Conservation (phyloP, 2,329 filamentous ascomycete genomes). For the Fusarium sp. region DNA sequence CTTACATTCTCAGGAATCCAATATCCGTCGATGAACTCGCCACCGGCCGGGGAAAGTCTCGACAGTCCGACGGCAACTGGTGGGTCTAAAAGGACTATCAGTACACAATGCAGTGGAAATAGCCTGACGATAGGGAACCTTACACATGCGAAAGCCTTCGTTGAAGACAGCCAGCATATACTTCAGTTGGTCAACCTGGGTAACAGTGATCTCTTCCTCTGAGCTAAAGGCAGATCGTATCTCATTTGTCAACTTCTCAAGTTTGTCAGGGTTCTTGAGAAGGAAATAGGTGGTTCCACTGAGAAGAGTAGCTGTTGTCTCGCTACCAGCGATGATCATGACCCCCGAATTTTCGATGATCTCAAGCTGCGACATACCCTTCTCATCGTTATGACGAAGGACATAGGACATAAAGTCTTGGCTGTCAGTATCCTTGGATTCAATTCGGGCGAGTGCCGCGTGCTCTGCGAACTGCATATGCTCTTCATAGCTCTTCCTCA, state of each 20-base stretch:
- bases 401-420: constrained; percentile 12
- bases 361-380: neutral
- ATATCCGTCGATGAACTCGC: constrained; percentile 3
- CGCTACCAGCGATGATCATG: neutral
- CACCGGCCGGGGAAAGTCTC: neutral
- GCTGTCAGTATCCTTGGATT: neutral
- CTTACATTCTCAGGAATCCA: neutral
- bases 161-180: neutral
- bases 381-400: constrained; percentile 7
- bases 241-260: neutral
- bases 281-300: neutral
- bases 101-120: rapidly evolving
- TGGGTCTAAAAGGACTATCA: neutral
- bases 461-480: neutral
- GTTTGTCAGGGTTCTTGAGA: neutral
- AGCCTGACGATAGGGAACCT: rapidly evolving
- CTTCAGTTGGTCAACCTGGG: neutral
- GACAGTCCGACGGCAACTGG: neutral
- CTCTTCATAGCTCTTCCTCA: neutral
- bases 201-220: neutral
- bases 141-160: constrained; percentile 1
- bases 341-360: neutral
- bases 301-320: neutral
- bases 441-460: neutral
- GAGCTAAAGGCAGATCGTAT: neutral